Base-by-base conservation (phyloP, 495 filamentous ascomycete species). In the Neurospora sp. region DNA sequence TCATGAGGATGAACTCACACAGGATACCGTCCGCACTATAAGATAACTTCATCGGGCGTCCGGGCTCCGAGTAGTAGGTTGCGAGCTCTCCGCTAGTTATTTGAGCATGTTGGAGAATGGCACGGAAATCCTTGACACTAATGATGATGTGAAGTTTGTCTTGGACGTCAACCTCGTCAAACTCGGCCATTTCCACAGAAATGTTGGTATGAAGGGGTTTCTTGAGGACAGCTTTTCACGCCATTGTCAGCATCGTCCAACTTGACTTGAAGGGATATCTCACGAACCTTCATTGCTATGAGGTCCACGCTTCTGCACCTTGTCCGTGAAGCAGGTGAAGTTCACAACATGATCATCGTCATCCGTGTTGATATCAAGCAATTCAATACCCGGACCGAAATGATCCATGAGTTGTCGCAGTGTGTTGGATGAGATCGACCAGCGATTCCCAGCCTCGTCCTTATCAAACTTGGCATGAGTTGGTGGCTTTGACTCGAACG, bases 241-340 rank as follows among this genome's bases (percentile, higher is more conserved):
- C 16, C 2, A 38, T n/a, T 5, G 72, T 79, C 39, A 78, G 74
- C 74, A 40, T 31, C 37, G 37, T 12, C 5, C 18, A 66, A 2
- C 37, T 44, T 14, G 37, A 71, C 27, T 14, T 18, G 46, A n/a
- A 46, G 44, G 2, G 70, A 35, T 8, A 69, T 37, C 49, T 41
- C 8, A 20, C 71, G 38, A 82, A 93, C 93, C 92, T 85, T 93
- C 96, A 12, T 93, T 93, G 73, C 91, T 91, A 70, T 92, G 91
- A 71, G 88, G 88, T 44, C 76, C 76, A n/a, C 77, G 77, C 69
- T 78, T 80, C 54, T 80, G 77, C 37, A 95, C 88, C 80, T 96
- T 97, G 77, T 97, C 96, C 1, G 95, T 98, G 78, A 95, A 98
- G 80, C 95, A 98, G 2, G 93, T 98, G 76, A 99, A 97, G 69